Base-by-base conservation (phyloP, 768 basidiomycete species). In the Mrakia hoshinonis region DNA sequence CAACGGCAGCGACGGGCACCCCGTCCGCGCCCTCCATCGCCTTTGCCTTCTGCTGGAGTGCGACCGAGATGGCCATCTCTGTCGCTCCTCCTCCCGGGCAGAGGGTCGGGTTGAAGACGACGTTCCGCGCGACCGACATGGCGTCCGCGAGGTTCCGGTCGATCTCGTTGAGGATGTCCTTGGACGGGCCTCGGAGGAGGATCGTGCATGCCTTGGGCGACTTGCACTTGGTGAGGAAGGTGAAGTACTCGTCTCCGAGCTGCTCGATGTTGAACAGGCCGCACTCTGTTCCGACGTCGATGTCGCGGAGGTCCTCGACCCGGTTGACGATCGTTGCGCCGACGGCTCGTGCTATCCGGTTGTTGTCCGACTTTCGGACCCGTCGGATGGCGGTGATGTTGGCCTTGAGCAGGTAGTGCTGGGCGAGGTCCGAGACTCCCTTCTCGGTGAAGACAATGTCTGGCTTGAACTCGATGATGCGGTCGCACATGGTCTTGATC, bases 331-430 rank as follows among this genome's bases (percentile, higher is more conserved):
- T 97, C 38, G 92, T 97, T 1, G 91, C 95, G 29, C 93, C 93
- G 48, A 91, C 88, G 0, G 93, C 94, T 31, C 96, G 88, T 0
- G 96, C 96, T 74, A 98, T 91, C 55, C 96, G 90, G 81, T 98
- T 99, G 83, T 98, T 97, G 80, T 99, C 96, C 3, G 92, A 93
- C 81, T 98, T 99, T 78, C 96, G 89, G 12, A 98, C 93, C n/a
- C 96, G 89, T 51, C 96, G 90, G 73, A 98, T 84, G 38, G 91
- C 90, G n/a, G 92, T 89, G 71, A 98, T 86, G 77, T 92, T 89
- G 74, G 89, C 84, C 76, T 90, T 90, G 76, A 86, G 85, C 71
- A 98, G 85, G 77, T 92, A 85, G 75, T 94, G 89, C 76, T 98
- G 96, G 0, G 96, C 95, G 62, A 91, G 87, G 76, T 99, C 95